phyloP scores from a whole-genome alignment of 805 yeast genomes.

The Teunomyces funiuensis region DNA sequence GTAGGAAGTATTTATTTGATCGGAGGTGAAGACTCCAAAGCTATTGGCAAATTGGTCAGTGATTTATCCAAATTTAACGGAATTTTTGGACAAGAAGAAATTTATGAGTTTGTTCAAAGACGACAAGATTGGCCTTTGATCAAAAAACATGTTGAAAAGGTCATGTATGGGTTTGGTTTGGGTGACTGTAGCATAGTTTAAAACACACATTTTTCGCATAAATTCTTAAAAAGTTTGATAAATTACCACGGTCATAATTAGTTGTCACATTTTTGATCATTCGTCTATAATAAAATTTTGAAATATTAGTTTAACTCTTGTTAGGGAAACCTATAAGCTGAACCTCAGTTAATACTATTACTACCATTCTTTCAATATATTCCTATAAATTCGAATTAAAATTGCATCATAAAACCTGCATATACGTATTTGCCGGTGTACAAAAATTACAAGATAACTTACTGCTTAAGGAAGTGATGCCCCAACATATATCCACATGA shows the following conservation, averaged over 20 bases:
- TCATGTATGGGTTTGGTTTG: constrained; percentile 87
- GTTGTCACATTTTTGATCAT: not conserved
- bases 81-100: constrained; percentile 86
- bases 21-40: constrained; percentile 69
- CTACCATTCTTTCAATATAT: too few species aligned
- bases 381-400: too few species aligned
- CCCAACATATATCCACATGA: not conserved
- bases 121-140: constrained; percentile 84
- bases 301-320: too few species aligned
- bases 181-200: constrained; percentile 70
- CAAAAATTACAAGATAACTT: not conserved
- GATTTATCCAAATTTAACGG: constrained; percentile 87
- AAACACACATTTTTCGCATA: not conserved
- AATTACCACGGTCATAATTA: not conserved
- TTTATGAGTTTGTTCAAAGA: constrained; percentile 86
- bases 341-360: too few species aligned
- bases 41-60: constrained; percentile 77
- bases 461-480: not conserved
- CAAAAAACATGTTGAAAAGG: constrained; percentile 80
- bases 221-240: not conserved
- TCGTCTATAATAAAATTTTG: too few species aligned
- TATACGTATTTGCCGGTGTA: not conserved
- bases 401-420: not conserved
- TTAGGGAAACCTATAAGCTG: too few species aligned
- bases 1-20: constrained; percentile 84